These are phyloP conservation scores for Colletotrichum abscissum DNA, from an alignment of 2,329 filamentous ascomycete species.

Conservation along the genomic window DNA sequence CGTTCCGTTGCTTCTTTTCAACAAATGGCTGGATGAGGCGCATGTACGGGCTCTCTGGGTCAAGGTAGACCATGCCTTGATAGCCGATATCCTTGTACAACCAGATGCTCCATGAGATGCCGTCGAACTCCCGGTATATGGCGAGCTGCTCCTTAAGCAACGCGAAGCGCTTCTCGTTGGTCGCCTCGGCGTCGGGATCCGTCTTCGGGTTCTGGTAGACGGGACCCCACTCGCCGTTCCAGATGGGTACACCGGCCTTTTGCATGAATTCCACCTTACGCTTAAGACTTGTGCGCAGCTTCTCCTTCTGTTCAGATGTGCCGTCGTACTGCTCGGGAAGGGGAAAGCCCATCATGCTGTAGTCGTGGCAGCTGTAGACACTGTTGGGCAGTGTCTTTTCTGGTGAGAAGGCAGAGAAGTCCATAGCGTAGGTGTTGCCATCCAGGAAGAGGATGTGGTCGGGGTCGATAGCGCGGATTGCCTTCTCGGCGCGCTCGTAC, in stretches of 20 bases:
- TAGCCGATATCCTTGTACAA: conserved; percentile 68
- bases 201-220: conserved; percentile 55
- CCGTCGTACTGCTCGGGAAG: conserved; percentile 51
- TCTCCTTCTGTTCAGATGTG: conserved; percentile 53
- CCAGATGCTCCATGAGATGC: conserved; percentile 70
- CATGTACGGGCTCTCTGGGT: conserved; percentile 60
- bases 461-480: conserved; percentile 49
- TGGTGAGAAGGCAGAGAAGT: conserved; percentile 55
- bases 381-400: conserved; percentile 56
- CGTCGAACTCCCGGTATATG: conserved; percentile 48
- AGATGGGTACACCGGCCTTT: conserved; percentile 52
- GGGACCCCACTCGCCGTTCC: conserved; percentile 65
- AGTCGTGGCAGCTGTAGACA: conserved; percentile 66
- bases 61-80: conserved; percentile 65
- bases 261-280: conserved; percentile 58
- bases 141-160: conserved; percentile 54
- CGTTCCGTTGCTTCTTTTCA: conserved; percentile 64
- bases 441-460: conserved; percentile 58
- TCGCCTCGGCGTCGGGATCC: conserved; percentile 49
- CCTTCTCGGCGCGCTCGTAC: conserved; percentile 48
- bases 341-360: conserved; percentile 62
- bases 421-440: conserved; percentile 61
- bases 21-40: conserved; percentile 62
- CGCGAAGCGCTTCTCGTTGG: conserved; percentile 54
- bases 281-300: conserved; percentile 51